phyloP scores from a whole-genome alignment of 768 basidiomycete species.

The Calvatia gigantea region DNA sequence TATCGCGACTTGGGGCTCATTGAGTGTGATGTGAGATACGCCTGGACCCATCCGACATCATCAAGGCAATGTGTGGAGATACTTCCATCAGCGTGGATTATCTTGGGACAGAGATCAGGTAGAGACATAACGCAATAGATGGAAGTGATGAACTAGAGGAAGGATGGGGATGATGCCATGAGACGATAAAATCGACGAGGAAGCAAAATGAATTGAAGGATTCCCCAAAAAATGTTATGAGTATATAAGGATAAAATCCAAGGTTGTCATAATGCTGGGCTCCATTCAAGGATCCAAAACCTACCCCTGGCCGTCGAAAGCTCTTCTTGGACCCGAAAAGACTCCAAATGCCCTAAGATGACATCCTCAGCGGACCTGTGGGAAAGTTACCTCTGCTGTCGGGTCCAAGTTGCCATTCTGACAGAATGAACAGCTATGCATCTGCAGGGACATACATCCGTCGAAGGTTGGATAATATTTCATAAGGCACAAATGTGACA shows the following conservation, averaged over 20 bases:
- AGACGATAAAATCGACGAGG: too few species aligned
- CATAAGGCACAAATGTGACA: background rate
- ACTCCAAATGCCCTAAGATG: too few species aligned
- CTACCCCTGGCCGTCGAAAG: background rate
- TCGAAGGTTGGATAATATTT: background rate
- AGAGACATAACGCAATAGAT: background rate
- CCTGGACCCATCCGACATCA: background rate
- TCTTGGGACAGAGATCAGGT: background rate
- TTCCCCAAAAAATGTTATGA: background rate
- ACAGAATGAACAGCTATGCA: background rate
- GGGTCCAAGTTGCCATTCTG: background rate
- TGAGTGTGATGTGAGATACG: background rate
- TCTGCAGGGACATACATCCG: background rate
- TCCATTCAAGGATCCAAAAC: background rate
- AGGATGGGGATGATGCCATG: background rate
- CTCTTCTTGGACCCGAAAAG: background rate
- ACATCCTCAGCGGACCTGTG: too few species aligned
- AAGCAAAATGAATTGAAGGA: too few species aligned
- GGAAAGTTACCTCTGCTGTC: background rate
- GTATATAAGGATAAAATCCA: background rate
- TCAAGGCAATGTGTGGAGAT: background rate
- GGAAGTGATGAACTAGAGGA: background rate
- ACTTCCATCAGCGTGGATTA: background rate
- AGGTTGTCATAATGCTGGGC: background rate
- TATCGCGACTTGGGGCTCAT: conserved; percentile 3